Evolutionary conservation across 2,329 filamentous ascomycete species (phyloP).

Genomic region (Mycosphaerella sp.): DNA sequence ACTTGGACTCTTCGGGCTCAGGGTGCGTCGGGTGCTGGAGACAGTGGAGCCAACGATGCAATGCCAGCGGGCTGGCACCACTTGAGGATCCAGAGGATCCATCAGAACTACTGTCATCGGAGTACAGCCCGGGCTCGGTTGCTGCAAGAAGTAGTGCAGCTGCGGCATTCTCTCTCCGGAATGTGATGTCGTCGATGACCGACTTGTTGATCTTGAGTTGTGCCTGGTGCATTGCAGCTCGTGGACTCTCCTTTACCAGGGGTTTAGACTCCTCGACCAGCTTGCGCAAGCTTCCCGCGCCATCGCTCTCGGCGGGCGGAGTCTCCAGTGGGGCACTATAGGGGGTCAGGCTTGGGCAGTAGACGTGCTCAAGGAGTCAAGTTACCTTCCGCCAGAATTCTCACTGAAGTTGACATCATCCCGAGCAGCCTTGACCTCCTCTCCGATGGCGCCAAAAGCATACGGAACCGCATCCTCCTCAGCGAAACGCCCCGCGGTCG

Average conservation of each 20-base stretch:
- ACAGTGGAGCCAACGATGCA: no score
- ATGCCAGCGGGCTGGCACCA: no score
- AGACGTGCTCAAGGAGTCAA: neutral
- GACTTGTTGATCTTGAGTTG: neutral
- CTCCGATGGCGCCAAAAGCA: constrained; percentile 9
- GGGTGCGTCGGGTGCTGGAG: neutral
- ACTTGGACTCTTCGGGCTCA: neutral
- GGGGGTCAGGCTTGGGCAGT: neutral
- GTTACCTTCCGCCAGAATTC: constrained; percentile 4
- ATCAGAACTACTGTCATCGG: no score
- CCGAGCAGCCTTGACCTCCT: constrained; percentile 1
- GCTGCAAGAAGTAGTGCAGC: neutral
- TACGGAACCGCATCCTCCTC: neutral
- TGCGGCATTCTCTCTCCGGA: no score
- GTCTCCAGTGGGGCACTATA: constrained; percentile 1
- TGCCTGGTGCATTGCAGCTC: neutral
- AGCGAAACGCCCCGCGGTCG: neutral
- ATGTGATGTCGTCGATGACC: neutral
- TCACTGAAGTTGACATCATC: neutral
- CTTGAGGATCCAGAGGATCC: no score
- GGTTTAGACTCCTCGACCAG: constrained; percentile 7
- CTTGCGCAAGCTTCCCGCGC: neutral
- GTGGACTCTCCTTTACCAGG: constrained; percentile 4
- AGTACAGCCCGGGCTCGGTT: neutral
- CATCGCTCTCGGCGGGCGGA: neutral